Percentiles rank a stretch among this genome's conserved stretches.
Conservation (phyloP, 2,329 filamentous ascomycete species). For the Aspergillus flavus region DNA sequence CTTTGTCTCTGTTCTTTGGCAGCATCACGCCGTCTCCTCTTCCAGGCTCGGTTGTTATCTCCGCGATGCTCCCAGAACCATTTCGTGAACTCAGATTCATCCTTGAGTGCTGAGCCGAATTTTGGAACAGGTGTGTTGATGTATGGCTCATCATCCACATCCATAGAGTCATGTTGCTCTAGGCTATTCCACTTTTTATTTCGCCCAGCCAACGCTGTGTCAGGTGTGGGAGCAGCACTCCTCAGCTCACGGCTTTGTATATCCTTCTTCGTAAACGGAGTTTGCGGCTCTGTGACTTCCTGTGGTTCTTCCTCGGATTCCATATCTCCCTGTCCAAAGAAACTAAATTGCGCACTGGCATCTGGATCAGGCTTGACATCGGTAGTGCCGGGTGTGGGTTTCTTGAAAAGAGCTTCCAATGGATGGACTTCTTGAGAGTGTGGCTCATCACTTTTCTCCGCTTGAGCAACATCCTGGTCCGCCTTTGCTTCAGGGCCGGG, state of each 20-base stretch:
- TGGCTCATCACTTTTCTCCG: constrained; percentile 8
- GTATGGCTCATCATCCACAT: constrained; percentile 28
- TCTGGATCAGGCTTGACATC: constrained; percentile 40
- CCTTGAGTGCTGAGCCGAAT: constrained; percentile 19
- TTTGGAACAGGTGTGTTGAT: constrained; percentile 30
- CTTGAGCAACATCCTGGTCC: constrained; percentile 14
- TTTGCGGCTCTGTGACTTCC: constrained; percentile 62
- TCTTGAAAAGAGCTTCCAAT: constrained; percentile 90
- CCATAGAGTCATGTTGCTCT: constrained; percentile 21
- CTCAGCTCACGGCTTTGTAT: constrained; percentile 67
- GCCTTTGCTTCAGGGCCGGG: constrained; percentile 16
- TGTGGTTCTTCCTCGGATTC: constrained; percentile 52
- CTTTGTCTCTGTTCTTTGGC: constrained; percentile 62
- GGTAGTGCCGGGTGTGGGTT: constrained; percentile 51
- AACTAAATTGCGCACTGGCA: constrained; percentile 70
- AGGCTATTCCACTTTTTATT: constrained; percentile 32
- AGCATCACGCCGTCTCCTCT: constrained; percentile 59
- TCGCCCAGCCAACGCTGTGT: constrained; percentile 74
- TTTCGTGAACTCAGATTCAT: constrained; percentile 62
- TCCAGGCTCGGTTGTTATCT: constrained; percentile 55
- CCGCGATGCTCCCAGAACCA: constrained; percentile 62
- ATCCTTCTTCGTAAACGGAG: constrained; percentile 80
- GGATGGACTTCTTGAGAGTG: constrained; percentile 66
- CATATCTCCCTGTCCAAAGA: constrained; percentile 67
- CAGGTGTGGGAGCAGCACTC: constrained; percentile 91